Evolutionary conservation across 2,329 filamentous ascomycete genomes (phyloP), one percentile per base, ranked within the genome.

Genomic region (Elsinoe fawcettii): DNA sequence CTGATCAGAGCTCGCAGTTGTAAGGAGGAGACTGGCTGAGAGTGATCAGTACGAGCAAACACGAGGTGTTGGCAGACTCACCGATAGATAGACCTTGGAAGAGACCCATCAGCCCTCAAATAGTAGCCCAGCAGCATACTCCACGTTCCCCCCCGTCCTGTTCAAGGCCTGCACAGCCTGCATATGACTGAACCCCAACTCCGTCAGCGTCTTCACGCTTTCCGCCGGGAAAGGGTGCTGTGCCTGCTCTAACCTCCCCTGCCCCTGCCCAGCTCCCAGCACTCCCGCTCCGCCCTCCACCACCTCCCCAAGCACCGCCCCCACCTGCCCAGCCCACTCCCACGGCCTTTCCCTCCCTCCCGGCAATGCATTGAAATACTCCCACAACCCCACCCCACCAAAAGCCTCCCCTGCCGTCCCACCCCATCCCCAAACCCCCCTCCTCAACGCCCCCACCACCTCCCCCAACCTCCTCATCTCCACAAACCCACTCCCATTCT

Each of bases 311-410:
- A 69, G 56, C 22, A 68, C 66, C 1, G 62, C 67, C 9, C 74
- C 62, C 25, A 77, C 55, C 0, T 71, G 66, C 1, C 77, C 78
- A 0, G 87, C 88, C 90, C 90, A 96, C 63, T 87, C 77, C 86
- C 86, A 92, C 0, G 88, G 87, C 57, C 77, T 73, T 11, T 75
- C 74, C 1, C 67, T 68, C 22, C 81, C 84, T 1, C 84, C 85
- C 0, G 88, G 87, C 58, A 84, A 69, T 57, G 85, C 82, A 74
- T 95, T 95, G 74, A 92, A 96, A 69, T 93, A 96, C 73, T 96
- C 91, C 91, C 91, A 96, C 2, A 90, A 90, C 84, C 93, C 93
- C 5, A 96, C 84, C 0, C 91, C 91, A 0, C 90, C 91, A 69
- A 96, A 93, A 1, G 74, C 74, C 1, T 56, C 54, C 41, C 39